These are phyloP conservation scores for Crotalaria pallida DNA, from an alignment of 306 rosid species.

Conservation along the genomic window DNA sequence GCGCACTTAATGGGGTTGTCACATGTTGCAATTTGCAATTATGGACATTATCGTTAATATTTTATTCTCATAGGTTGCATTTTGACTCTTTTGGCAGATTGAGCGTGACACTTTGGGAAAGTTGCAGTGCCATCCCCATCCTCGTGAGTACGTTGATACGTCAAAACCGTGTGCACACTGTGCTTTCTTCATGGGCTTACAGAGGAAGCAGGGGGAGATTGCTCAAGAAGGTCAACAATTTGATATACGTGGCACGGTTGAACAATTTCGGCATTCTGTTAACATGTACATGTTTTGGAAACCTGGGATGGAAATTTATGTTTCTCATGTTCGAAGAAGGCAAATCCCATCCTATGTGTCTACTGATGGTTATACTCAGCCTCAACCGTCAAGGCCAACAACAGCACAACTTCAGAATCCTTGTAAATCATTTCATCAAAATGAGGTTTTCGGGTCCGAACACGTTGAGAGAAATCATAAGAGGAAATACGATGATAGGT, in stretches of 20 bases:
- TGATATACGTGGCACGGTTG: slow-evolving; percentile 53
- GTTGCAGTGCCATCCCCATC: slow-evolving; percentile 57
- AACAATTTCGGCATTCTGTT: slow-evolving; percentile 42
- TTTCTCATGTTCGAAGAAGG: slow-evolving; percentile 48
- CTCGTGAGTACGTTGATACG: slow-evolving; percentile 34
- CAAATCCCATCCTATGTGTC: slow-evolving; percentile 44
- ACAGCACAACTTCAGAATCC: slow-evolving; percentile 9
- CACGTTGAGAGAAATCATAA: slow-evolving; percentile 28
- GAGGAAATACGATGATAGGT: slow-evolving; percentile 32
- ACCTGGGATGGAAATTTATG: slow-evolving; percentile 52
- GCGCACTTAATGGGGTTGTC: not conserved
- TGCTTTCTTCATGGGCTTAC: slow-evolving; percentile 55
- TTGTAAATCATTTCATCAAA: slow-evolving; percentile 11
- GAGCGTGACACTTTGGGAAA: slow-evolving; percentile 46
- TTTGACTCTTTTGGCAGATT: slow-evolving; percentile 26
- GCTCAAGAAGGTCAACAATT: slow-evolving; percentile 55
- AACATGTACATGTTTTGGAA: slow-evolving; percentile 45
- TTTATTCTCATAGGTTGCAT: not conserved
- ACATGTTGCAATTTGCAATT: not conserved
- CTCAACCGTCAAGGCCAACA: slow-evolving; percentile 28
- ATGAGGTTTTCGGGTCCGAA: slow-evolving; percentile 13
- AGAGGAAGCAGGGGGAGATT: slow-evolving; percentile 47
- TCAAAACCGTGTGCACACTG: slow-evolving; percentile 42
- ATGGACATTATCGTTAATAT: not conserved
- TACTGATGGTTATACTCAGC: slow-evolving; percentile 37